A percentile compares a stretch with the other conserved stretches of the same genome.
Conservation (phyloP, 2,329 filamentous ascomycete genomes). For the Fusarium foetens region DNA sequence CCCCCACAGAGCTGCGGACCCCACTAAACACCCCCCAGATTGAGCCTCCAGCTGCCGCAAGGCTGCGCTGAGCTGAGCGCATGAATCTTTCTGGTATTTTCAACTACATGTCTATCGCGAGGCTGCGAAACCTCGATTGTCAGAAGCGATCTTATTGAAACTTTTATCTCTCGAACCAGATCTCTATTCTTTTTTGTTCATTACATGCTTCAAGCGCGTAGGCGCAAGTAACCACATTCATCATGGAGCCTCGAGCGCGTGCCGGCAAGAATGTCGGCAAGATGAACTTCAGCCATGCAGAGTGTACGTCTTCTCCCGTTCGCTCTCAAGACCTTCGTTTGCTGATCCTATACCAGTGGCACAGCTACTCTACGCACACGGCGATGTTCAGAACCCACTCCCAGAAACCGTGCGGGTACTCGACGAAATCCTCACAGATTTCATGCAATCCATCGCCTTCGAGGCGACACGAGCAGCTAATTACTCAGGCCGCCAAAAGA, state of each 20-base stretch:
- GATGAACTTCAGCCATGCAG: constrained; percentile 80
- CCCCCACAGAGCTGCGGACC: constrained; percentile 37
- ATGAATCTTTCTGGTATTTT: constrained; percentile 24
- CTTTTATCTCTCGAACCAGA: background rate
- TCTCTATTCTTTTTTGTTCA: background rate
- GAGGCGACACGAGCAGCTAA: constrained; percentile 86
- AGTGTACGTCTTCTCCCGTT: constrained; percentile 63
- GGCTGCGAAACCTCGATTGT: constrained; percentile 17
- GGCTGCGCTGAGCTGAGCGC: constrained; percentile 22
- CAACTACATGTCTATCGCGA: constrained; percentile 36
- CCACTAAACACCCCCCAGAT: constrained; percentile 28
- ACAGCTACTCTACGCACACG: constrained; percentile 81
- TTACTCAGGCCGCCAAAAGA: constrained; percentile 90
- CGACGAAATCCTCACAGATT: constrained; percentile 96
- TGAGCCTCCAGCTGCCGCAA: constrained; percentile 32
- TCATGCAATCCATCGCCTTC: constrained; percentile 93
- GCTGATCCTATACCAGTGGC: constrained; percentile 62
- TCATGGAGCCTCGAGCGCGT: constrained; percentile 80
- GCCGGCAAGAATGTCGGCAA: constrained; percentile 84
- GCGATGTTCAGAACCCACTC: constrained; percentile 80
- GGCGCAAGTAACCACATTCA: constrained; percentile 42
- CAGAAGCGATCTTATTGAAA: background rate
- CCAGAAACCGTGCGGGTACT: constrained; percentile 86
- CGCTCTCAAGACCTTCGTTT: background rate
- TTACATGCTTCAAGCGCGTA: constrained; percentile 10